These are phyloP conservation scores for Pseudozyma sp. DNA, from an alignment of 1,284 basidiomycete species.

Conservation along the genomic window DNA sequence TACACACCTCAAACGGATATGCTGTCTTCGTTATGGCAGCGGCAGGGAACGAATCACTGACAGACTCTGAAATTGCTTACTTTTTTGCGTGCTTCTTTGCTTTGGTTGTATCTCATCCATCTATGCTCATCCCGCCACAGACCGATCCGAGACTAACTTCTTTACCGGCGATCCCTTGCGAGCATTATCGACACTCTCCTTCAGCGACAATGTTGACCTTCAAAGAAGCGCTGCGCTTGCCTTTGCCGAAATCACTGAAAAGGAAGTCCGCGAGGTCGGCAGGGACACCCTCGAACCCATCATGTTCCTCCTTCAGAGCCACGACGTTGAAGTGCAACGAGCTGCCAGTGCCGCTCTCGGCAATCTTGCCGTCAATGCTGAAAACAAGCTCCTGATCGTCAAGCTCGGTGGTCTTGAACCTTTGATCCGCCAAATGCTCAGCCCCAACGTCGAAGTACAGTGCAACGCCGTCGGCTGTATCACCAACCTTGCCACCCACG, in stretches of 20 bases:
- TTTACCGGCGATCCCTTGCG: conserved; percentile 79
- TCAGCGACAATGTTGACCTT: conserved; percentile 98
- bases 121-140: conserved; percentile 20
- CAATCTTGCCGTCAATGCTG: conserved; percentile 97
- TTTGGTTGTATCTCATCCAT: too few species aligned
- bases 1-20: neutral
- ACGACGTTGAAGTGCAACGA: conserved; percentile 98
- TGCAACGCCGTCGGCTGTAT: conserved; percentile 99
- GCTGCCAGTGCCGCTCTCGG: conserved; percentile 98
- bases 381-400: conserved; percentile 99
- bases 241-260: conserved; percentile 99
- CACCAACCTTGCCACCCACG: conserved; percentile 97
- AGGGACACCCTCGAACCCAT: conserved; percentile 98
- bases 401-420: conserved; percentile 97
- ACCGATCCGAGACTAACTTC: conserved; percentile 69
- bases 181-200: conserved; percentile 95
- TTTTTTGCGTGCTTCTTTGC: neutral
- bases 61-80: neutral
- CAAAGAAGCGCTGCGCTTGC: conserved; percentile 97
- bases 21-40: neutral
- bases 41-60: too few species aligned
- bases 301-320: conserved; percentile 94
- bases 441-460: conserved; percentile 98
- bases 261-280: conserved; percentile 96
- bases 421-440: conserved; percentile 98